A percentile compares a stretch with the other conserved stretches of the same genome.
These are phyloP conservation scores for Lathyrus tuberosus DNA, from an alignment of 306 rosid genomes.

Conservation along the genomic window DNA sequence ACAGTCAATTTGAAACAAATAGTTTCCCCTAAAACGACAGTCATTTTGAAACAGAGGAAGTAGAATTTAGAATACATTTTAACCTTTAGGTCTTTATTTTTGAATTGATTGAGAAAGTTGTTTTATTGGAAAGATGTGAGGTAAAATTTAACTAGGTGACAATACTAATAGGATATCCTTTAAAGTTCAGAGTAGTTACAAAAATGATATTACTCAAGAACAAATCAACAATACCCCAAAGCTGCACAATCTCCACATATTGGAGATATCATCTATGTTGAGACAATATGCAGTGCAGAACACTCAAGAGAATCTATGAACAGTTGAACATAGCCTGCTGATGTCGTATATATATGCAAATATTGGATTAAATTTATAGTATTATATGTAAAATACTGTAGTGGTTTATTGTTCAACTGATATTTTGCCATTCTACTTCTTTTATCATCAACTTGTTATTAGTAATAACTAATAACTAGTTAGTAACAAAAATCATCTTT, in stretches of 20 bases:
- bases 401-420: conserved; percentile 19
- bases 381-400: neutral
- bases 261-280: conserved; percentile 2
- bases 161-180: conserved; percentile 14
- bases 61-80: neutral
- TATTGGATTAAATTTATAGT: conserved; percentile 8
- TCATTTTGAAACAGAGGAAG: no score
- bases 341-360: neutral
- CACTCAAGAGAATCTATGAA: conserved; percentile 6
- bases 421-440: neutral
- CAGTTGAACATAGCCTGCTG: conserved; percentile 24
- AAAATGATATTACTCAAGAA: neutral
- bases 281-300: conserved; percentile 10
- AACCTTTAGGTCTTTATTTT: neutral
- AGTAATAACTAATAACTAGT: neutral
- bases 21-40: no score
- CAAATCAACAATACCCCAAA: neutral
- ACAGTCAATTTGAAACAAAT: no score
- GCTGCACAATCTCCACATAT: conserved; percentile 11
- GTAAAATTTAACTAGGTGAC: conserved; percentile 13
- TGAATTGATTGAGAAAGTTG: neutral
- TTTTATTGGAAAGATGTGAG: conserved; percentile 16
- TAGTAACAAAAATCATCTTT: no score
- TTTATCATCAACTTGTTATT: neutral
- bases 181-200: conserved; percentile 3